Conservation (phyloP, 352 stramenopile species). For the Phytophthora idaei region DNA sequence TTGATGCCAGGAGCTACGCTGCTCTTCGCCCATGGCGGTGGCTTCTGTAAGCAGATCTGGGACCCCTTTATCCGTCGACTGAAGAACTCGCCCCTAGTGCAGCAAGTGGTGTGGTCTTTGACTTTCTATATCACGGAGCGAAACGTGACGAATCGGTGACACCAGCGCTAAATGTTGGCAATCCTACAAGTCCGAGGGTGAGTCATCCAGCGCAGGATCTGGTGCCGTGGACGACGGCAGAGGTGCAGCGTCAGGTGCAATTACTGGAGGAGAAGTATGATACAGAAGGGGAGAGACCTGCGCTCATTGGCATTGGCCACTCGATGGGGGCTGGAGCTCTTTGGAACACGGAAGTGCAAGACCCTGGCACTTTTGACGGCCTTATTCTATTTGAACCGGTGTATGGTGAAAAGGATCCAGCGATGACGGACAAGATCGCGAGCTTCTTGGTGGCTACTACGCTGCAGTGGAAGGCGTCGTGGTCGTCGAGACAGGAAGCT, state of each 20-base stretch:
- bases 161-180: slow-evolving; percentile 17
- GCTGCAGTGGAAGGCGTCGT: slow-evolving; percentile 36
- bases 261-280: slow-evolving; percentile 12
- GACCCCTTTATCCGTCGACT: slow-evolving; percentile 45
- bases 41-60: slow-evolving; percentile 56
- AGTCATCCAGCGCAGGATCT: slow-evolving; percentile 35
- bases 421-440: slow-evolving; percentile 17
- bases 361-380: slow-evolving; percentile 46
- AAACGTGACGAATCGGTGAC: slow-evolving; percentile 41
- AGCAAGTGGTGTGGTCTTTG: slow-evolving; percentile 32
- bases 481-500: slow-evolving; percentile 26
- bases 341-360: slow-evolving; percentile 42
- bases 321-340: slow-evolving; percentile 43
- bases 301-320: slow-evolving; percentile 41
- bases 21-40: slow-evolving; percentile 50
- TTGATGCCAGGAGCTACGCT: slow-evolving; percentile 23
- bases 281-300: not conserved
- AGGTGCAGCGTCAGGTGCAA: slow-evolving; percentile 32
- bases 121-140: slow-evolving; percentile 49
- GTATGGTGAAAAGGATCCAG: slow-evolving; percentile 26
- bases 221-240: slow-evolving; percentile 22
- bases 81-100: slow-evolving; percentile 28
- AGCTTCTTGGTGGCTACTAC: slow-evolving; percentile 42
- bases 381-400: slow-evolving; percentile 56
- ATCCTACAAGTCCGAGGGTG: slow-evolving; percentile 26